These are phyloP conservation scores for Nicotiana otophora DNA, from an alignment of 257 asterid species.

Conservation along the genomic window DNA sequence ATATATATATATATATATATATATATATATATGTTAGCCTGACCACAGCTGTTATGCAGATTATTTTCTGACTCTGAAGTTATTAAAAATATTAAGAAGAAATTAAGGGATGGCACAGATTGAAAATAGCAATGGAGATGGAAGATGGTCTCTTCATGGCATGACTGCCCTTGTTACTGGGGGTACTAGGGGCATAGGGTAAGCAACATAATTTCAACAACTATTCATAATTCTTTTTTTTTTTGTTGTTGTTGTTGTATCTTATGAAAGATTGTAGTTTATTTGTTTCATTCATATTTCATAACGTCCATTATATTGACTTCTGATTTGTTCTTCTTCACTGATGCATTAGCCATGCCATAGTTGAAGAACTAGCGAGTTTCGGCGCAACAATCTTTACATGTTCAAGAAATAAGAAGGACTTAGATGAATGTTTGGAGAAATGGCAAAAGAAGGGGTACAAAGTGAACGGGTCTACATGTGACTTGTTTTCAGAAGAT, in stretches of 20 bases:
- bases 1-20: too few relatives aligned
- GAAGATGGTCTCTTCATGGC: conserved; percentile 53
- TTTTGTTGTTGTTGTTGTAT: too few relatives aligned
- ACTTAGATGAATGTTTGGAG: neutral
- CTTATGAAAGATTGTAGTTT: neutral
- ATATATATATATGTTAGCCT: too few relatives aligned
- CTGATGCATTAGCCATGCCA: neutral
- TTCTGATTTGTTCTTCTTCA: neutral
- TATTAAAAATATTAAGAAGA: neutral
- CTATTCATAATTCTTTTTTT: neutral
- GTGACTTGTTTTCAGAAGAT: neutral
- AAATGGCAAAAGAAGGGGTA: neutral
- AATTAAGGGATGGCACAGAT: neutral
- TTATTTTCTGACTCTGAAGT: neutral
- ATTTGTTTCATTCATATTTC: neutral
- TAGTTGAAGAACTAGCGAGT: neutral
- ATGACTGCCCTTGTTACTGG: conserved; percentile 62
- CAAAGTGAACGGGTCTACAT: neutral
- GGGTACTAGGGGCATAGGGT: conserved; percentile 66
- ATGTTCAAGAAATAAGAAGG: neutral
- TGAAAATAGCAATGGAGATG: neutral
- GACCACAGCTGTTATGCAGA: neutral
- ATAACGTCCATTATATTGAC: neutral
- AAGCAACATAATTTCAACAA: neutral
- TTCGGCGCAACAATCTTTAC: conserved; percentile 1